Conservation (phyloP, 1,284 basidiomycete species). For the Trichosporon sp. region DNA sequence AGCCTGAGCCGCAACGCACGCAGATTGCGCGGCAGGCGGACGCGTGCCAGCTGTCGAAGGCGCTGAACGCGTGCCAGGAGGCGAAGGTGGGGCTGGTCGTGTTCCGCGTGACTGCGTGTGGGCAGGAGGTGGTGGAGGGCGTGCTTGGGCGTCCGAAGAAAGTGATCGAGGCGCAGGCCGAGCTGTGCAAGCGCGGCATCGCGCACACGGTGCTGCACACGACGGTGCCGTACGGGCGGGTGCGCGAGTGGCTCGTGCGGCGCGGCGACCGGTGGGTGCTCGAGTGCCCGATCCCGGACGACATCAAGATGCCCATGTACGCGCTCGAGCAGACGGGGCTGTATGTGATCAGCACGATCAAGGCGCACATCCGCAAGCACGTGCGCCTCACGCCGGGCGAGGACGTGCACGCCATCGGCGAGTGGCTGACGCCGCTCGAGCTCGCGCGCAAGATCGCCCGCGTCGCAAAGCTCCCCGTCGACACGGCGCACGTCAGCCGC, state of each 20-base stretch:
- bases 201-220: conserved; percentile 28
- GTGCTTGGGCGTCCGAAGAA: conserved; percentile 6
- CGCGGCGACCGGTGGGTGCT: conserved; percentile 16
- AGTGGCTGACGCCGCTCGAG: conserved; percentile 24
- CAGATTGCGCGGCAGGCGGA: conserved; percentile 20
- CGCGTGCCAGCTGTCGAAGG: conserved; percentile 18
- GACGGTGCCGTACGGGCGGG: conserved; percentile 16
- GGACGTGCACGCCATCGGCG: conserved; percentile 30
- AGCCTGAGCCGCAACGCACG: conserved; percentile 19
- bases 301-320: conserved; percentile 29
- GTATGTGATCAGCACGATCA: conserved; percentile 32
- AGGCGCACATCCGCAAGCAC: not conserved
- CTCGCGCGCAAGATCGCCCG: conserved; percentile 26
- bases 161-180: conserved; percentile 23
- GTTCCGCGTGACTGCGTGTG: conserved; percentile 21
- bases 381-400: conserved; percentile 19
- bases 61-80: conserved; percentile 15
- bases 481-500: conserved; percentile 25
- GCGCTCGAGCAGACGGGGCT: conserved; percentile 37
- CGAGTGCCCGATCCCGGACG: conserved; percentile 30
- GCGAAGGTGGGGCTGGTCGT: conserved; percentile 20
- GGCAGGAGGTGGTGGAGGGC: conserved; percentile 22
- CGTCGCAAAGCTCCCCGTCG: conserved; percentile 28
- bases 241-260: conserved; percentile 14
- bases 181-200: conserved; percentile 26